Percentiles rank a stretch among this genome's conserved stretches.
phyloP scores from a whole-genome alignment of 352 stramenopile genomes.

The Vaucheria bursata region DNA sequence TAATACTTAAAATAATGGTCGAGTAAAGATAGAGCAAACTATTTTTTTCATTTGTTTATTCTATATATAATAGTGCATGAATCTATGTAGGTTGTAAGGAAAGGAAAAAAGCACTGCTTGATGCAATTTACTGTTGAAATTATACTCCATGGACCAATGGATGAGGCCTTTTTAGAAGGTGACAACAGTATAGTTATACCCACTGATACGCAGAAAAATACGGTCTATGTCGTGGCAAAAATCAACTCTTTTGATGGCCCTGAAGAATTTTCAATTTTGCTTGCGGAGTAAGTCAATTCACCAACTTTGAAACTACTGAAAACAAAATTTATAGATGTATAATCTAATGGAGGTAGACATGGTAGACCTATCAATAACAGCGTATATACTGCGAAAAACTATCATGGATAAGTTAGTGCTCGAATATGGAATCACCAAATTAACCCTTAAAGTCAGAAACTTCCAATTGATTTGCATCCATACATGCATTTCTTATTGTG shows the following conservation, averaged over 20 bases:
- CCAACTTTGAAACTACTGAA: not conserved
- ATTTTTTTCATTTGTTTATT: not conserved
- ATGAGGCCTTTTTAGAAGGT: conserved; percentile 65
- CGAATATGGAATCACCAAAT: too few relatives aligned
- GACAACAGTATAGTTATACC: conserved; percentile 71
- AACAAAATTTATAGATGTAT: conserved; percentile 1
- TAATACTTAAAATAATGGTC: too few relatives aligned
- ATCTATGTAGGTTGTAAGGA: conserved; percentile 57
- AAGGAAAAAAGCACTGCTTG: conserved; percentile 62
- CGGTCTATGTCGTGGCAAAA: conserved; percentile 72
- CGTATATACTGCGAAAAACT: too few relatives aligned
- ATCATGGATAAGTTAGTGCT: too few relatives aligned
- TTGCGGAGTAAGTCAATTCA: conserved; percentile 54
- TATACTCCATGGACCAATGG: conserved; percentile 65
- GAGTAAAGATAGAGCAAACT: too few relatives aligned
- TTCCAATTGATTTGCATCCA: too few relatives aligned
- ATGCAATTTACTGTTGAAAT: conserved; percentile 70
- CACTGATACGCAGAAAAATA: conserved; percentile 80
- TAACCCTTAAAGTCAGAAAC: too few relatives aligned
- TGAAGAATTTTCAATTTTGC: conserved; percentile 71
- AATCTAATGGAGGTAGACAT: too few relatives aligned
- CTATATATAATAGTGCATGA: not conserved
- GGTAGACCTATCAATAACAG: not conserved
- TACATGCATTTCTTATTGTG: not conserved
- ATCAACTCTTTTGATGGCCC: conserved; percentile 70